phyloP scores from a whole-genome alignment of 345 rosid genomes.

The Eucalyptus cloeziana region DNA sequence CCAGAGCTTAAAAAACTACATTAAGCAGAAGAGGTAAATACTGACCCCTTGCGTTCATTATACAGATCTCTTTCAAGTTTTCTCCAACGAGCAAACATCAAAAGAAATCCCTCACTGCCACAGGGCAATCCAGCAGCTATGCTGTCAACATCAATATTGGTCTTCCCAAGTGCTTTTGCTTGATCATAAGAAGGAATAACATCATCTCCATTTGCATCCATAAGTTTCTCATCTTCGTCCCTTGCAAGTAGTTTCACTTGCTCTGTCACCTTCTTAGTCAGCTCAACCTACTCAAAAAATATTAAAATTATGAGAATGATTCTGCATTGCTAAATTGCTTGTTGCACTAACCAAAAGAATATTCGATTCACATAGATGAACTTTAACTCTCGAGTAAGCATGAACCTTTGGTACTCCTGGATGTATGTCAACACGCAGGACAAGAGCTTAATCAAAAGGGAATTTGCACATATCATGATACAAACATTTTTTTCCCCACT shows the following conservation, averaged over 20 bases:
- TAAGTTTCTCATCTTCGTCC: slow-evolving; percentile 79
- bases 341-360: background rate
- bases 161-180: slow-evolving; percentile 99
- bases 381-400: background rate
- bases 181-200: slow-evolving; percentile 81
- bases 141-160: slow-evolving; percentile 88
- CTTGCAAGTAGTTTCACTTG: slow-evolving; percentile 85
- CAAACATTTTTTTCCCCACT: background rate
- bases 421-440: background rate
- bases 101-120: slow-evolving; percentile 97
- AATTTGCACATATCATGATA: background rate
- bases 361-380: background rate
- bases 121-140: slow-evolving; percentile 99
- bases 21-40: background rate
- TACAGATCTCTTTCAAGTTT: slow-evolving; percentile 97
- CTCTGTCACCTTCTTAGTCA: slow-evolving; percentile 88
- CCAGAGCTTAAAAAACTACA: background rate
- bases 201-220: slow-evolving; percentile 51
- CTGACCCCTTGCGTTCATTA: slow-evolving; percentile 89
- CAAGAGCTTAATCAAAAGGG: background rate
- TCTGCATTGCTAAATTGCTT: background rate
- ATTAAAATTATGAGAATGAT: background rate
- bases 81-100: slow-evolving; percentile 99
- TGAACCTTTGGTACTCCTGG: background rate
- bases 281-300: slow-evolving; percentile 33